phyloP scores from a whole-genome alignment of 495 filamentous ascomycete genomes.

The Xylaria grammica region DNA sequence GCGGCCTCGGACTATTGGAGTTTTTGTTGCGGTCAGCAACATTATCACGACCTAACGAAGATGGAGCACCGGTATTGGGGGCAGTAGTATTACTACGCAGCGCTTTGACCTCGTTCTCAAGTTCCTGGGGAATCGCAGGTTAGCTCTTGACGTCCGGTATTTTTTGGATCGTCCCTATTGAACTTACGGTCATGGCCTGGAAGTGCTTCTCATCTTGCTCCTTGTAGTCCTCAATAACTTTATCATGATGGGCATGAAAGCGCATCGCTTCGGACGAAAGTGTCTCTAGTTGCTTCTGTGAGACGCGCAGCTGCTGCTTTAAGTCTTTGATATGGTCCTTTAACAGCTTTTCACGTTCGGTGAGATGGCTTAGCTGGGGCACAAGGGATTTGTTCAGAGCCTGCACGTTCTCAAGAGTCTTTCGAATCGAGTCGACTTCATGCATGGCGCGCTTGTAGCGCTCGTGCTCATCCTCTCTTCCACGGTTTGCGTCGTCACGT shows the following conservation, averaged over 20 bases:
- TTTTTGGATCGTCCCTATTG: not conserved
- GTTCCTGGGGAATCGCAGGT: not conserved
- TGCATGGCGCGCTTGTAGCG: constrained; percentile 19
- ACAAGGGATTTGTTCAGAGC: constrained; percentile 6
- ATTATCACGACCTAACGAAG: constrained; percentile 14
- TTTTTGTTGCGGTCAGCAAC: constrained; percentile 10
- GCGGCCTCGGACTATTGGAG: constrained; percentile 8
- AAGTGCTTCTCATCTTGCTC: constrained; percentile 20
- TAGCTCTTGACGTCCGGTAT: not conserved
- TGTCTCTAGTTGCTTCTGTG: constrained; percentile 11
- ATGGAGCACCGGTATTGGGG: not conserved
- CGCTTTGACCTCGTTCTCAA: constrained; percentile 22
- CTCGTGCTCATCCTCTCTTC: constrained; percentile 22
- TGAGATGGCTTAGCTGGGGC: constrained; percentile 8
- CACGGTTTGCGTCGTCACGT: constrained; percentile 15
- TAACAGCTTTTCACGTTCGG: constrained; percentile 14
- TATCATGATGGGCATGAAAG: constrained; percentile 20
- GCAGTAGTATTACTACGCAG: constrained; percentile 1
- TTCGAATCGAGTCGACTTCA: constrained; percentile 8
- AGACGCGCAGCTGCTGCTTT: constrained; percentile 12
- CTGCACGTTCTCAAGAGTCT: constrained; percentile 12
- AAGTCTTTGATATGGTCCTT: constrained; percentile 21
- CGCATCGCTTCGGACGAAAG: constrained; percentile 4
- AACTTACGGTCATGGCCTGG: constrained; percentile 22
- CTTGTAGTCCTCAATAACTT: constrained; percentile 21